Conservation (phyloP, 352 stramenopile species). For the Phytopythium sindhum region DNA sequence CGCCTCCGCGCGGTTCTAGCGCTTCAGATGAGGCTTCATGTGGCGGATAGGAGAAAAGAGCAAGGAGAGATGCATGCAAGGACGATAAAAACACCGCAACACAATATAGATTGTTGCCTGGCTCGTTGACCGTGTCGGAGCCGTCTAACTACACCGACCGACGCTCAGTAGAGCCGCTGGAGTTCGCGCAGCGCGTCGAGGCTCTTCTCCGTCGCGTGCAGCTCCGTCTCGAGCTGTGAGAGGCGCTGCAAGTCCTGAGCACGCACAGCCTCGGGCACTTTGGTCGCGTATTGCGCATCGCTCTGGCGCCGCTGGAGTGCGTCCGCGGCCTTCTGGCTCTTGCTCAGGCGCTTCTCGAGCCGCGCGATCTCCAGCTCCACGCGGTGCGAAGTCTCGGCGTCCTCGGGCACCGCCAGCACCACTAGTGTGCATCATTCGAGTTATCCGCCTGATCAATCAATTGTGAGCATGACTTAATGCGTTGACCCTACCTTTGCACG, state of each 20-base stretch:
- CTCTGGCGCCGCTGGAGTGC: slow-evolving; percentile 37
- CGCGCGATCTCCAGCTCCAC: slow-evolving; percentile 57
- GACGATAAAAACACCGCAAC: neutral
- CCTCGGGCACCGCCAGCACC: slow-evolving; percentile 54
- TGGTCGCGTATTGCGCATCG: slow-evolving; percentile 46
- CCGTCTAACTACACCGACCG: neutral
- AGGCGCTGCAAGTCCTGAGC: slow-evolving; percentile 57
- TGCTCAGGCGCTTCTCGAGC: slow-evolving; percentile 58
- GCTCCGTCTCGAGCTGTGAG: slow-evolving; percentile 50
- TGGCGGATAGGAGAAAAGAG: neutral
- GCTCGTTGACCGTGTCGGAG: neutral
- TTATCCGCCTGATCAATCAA: neutral
- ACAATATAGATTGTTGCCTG: neutral
- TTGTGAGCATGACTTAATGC: neutral
- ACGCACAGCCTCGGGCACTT: slow-evolving; percentile 67
- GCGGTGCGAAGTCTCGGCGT: slow-evolving; percentile 61
- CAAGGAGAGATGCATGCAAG: neutral
- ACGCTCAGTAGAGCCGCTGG: slow-evolving; percentile 47
- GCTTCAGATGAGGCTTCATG: too few species aligned
- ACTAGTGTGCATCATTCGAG: slow-evolving; percentile 29
- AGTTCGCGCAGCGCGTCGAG: slow-evolving; percentile 52
- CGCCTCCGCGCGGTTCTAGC: slow-evolving; percentile 1
- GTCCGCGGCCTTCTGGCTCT: slow-evolving; percentile 47
- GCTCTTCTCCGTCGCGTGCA: slow-evolving; percentile 48
- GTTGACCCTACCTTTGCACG: slow-evolving; percentile 35